Conservation (phyloP, 177 flowering plant genomes). For the Vitis hybrid region DNA sequence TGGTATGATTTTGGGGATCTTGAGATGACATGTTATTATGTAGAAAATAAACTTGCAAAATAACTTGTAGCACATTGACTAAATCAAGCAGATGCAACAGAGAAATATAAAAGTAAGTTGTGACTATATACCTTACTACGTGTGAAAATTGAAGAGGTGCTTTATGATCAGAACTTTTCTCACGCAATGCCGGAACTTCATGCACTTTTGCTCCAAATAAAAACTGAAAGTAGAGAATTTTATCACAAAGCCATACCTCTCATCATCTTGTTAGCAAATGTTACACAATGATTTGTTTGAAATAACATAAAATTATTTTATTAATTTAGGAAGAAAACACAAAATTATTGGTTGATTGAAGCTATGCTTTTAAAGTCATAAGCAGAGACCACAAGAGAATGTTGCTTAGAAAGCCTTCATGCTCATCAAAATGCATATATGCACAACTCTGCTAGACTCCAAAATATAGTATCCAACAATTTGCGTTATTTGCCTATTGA, state of each 20-base stretch:
- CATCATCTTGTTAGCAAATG: not conserved
- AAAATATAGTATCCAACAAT: too few relatives aligned
- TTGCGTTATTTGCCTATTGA: too few relatives aligned
- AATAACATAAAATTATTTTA: not conserved
- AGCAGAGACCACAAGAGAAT: not conserved
- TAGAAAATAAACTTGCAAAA: too few relatives aligned
- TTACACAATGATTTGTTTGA: not conserved
- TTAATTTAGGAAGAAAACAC: not conserved
- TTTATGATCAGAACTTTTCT: conserved; percentile 28
- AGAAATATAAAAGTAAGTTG: not conserved
- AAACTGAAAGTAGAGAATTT: conserved; percentile 31
- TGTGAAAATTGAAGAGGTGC: conserved; percentile 54
- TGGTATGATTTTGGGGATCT: too few relatives aligned
- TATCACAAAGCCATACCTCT: not conserved
- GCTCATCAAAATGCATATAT: too few relatives aligned
- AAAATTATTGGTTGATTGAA: too few relatives aligned
- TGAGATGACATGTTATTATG: too few relatives aligned
- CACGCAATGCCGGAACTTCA: conserved; percentile 53
- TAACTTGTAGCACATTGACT: not conserved
- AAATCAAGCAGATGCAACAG: not conserved
- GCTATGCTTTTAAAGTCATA: not conserved
- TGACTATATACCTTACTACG: conserved; percentile 39
- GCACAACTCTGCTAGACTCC: too few relatives aligned
- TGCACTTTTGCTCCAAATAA: conserved; percentile 57
- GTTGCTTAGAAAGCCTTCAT: not conserved